A percentile compares a stretch with the other conserved stretches of the same genome.
These are phyloP conservation scores for Antarctomyces pellizariae DNA, from an alignment of 495 filamentous ascomycete genomes.

Conservation along the genomic window DNA sequence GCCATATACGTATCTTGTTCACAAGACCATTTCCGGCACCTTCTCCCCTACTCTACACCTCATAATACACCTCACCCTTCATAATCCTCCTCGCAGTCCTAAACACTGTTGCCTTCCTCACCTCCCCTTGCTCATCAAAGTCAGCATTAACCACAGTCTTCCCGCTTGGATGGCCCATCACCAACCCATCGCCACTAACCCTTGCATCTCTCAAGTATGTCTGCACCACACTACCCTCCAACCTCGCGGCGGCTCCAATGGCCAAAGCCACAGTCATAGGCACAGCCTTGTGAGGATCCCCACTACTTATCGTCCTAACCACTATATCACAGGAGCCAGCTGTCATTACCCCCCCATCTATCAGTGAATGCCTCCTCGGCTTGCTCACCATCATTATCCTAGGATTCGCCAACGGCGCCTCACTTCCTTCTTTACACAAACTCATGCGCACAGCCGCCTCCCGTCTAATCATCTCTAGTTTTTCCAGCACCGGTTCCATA, in stretches of 20 bases:
- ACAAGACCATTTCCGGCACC: too few species aligned
- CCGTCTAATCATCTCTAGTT: slow-evolving; percentile 35
- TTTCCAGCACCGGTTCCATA: slow-evolving; percentile 20
- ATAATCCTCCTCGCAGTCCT: slow-evolving; percentile 12
- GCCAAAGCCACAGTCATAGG: slow-evolving; percentile 38
- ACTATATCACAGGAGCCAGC: slow-evolving; percentile 10
- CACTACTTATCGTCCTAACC: slow-evolving; percentile 18
- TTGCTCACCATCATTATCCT: slow-evolving; percentile 40
- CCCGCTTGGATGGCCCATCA: slow-evolving; percentile 38
- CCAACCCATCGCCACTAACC: slow-evolving; percentile 17
- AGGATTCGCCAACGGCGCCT: slow-evolving; percentile 32
- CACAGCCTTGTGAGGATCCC: slow-evolving; percentile 39
- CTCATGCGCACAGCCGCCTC: slow-evolving; percentile 41
- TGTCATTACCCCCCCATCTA: slow-evolving; percentile 12
- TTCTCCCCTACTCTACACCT: too few species aligned
- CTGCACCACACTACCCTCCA: slow-evolving; percentile 23
- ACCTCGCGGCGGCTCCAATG: slow-evolving; percentile 30
- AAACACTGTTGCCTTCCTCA: slow-evolving; percentile 9
- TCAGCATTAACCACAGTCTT: slow-evolving; percentile 16
- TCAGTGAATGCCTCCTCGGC: slow-evolving; percentile 11
- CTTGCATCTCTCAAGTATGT: slow-evolving; percentile 11
- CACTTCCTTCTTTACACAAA: slow-evolving; percentile 18
- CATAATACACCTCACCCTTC: slow-evolving; percentile 11
- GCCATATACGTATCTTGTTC: too few species aligned
- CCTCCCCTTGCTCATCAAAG: slow-evolving; percentile 4